Percentiles rank a stretch among this genome's conserved stretches.
These are phyloP conservation scores for Lumnitzera littorea DNA, from an alignment of 345 rosid species.

Conservation along the genomic window DNA sequence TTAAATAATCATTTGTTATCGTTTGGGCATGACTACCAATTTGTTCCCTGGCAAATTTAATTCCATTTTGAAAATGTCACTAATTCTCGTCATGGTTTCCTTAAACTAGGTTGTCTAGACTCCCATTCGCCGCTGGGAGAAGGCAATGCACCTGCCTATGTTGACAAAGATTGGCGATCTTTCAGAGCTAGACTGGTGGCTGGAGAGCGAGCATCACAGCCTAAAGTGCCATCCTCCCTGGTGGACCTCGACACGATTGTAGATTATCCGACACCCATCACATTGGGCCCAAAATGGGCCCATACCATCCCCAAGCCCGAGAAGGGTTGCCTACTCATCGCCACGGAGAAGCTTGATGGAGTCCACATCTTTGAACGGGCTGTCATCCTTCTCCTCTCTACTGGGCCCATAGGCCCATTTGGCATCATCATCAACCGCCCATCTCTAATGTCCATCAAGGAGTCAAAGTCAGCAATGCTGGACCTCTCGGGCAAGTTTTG, in stretches of 20 bases:
- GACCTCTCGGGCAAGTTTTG: constrained; percentile 58
- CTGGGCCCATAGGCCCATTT: constrained; percentile 61
- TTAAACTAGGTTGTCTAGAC: background rate
- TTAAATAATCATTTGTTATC: too few relatives aligned
- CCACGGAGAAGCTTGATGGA: constrained; percentile 85
- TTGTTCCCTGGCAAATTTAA: too few relatives aligned
- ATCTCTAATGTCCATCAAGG: constrained; percentile 70
- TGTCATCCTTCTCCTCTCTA: constrained; percentile 65
- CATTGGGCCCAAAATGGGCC: constrained; percentile 67
- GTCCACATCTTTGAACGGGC: constrained; percentile 82
- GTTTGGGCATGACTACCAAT: too few relatives aligned
- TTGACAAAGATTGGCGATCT: constrained; percentile 59
- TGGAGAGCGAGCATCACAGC: constrained; percentile 28
- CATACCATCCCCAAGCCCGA: constrained; percentile 71
- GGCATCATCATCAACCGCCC: constrained; percentile 91
- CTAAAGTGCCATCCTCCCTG: constrained; percentile 24
- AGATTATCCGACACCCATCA: constrained; percentile 23
- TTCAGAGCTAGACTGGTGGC: constrained; percentile 78
- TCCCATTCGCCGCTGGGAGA: background rate
- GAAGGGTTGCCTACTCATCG: constrained; percentile 76
- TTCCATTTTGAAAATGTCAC: constrained; percentile 3
- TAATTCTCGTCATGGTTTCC: background rate
- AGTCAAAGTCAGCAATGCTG: constrained; percentile 44
- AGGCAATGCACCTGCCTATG: constrained; percentile 27
- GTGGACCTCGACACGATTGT: constrained; percentile 26